Base-by-base conservation (phyloP, 305 asterid genomes). In the Fraxinus baroniana region DNA sequence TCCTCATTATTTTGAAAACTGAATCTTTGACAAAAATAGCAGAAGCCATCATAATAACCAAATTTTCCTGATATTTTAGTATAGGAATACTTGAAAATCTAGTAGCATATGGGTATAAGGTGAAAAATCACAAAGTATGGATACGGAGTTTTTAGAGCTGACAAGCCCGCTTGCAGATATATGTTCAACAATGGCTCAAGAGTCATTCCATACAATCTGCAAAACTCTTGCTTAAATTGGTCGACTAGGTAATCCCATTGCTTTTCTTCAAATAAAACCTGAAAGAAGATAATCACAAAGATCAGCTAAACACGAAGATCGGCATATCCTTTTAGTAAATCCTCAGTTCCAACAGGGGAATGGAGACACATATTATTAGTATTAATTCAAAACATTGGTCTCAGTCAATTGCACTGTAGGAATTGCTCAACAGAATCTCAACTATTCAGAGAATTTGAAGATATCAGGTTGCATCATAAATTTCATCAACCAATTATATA, bases 81-180 rank as follows among this genome's bases (percentile, higher is more conserved):
- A 75, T 39, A 55, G 57, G 75, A 70, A 80, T 15, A 17, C n/a
- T 15, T 70, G 76, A 77, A 79, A 73, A 66, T 18, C 3, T 2
- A 0, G 7, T 24, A 64, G 77, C n/a, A 28, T 30, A 82, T 64
- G 52, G 52, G 52, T 41, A 41, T 41, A 41, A 10, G 64, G 66
- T 28, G 5, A 22, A 70, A 44, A 64, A 86, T 9, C 37, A 32
- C 15, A 35, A 52, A 36, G 85, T 10, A 66, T 20, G 98, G 99
- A 97, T 95, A 97, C 98, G 98, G 98, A 77, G 99, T 97, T 93
- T 97, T 95, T 86, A 95, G 78, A 24, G 98, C 98, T 35, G 97
- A 95, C 85, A 97, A 85, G 82, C 99, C 98, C 8, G 98, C 99
- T 90, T 97, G 98, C 76, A 97, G 95, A 90, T 88, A 95, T 80